Evolutionary conservation across 2,329 filamentous ascomycete species (phyloP).

Genomic region (Fusarium xyrophilum): DNA sequence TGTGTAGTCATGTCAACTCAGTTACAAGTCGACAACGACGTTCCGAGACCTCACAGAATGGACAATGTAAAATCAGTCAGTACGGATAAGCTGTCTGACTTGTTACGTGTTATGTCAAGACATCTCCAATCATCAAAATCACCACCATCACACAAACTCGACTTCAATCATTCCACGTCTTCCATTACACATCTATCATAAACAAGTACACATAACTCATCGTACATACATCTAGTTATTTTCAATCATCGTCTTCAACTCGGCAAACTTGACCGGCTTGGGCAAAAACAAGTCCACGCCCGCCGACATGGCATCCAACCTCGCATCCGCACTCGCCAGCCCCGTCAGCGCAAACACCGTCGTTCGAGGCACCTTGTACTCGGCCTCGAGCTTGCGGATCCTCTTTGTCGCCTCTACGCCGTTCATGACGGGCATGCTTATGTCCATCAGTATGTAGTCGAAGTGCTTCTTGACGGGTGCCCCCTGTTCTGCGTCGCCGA

Average conservation of each 20-base stretch:
- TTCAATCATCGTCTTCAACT: conserved; percentile 48
- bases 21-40: fast-evolving
- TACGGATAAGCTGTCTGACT: fast-evolving
- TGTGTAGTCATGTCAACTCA: too few species aligned
- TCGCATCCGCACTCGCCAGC: conserved; percentile 56
- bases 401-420: conserved; percentile 56
- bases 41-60: fast-evolving
- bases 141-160: neutral
- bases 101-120: too few species aligned
- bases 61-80: fast-evolving
- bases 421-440: conserved; percentile 64
- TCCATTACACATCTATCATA: conserved; percentile 11
- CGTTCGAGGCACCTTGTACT: conserved; percentile 49
- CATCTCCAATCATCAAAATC: fast-evolving
- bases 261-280: conserved; percentile 56
- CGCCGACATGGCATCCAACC: conserved; percentile 56
- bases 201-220: conserved; percentile 12
- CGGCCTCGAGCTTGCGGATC: conserved; percentile 57
- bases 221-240: conserved; percentile 20
- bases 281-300: conserved; percentile 60
- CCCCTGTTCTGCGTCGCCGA: neutral
- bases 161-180: neutral
- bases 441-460: conserved; percentile 54
- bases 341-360: conserved; percentile 62
- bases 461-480: conserved; percentile 34